Base-by-base conservation (phyloP, 768 basidiomycete genomes). In the Termitomyces sp. region DNA sequence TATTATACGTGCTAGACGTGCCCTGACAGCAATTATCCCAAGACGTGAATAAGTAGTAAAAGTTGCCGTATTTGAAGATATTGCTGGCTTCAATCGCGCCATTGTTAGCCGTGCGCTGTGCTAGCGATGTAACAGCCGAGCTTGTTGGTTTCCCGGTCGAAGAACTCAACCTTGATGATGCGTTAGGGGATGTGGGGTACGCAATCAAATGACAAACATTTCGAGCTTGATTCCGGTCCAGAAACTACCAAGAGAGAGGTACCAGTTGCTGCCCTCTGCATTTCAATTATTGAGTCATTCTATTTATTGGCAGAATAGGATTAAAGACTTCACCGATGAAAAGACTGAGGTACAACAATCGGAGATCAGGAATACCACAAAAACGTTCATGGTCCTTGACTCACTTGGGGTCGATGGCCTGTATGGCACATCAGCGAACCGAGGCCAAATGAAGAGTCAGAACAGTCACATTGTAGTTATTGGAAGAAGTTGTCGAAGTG, bases 1-100 rank as follows among this genome's bases (percentile, higher is more conserved):
- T 87, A 61, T 85, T 87, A 66, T 86, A 86, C 0, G 84, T 86
- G 70, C 82, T 83, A 11, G 70, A 73, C 16, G 76, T 78, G 4
- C 83, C 84, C 24, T 68, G 50, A 69, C 84, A 84, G 70, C 83
- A 85, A 2, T 70, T 71, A 63, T 84, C 84, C 84, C 83, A 85
- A 11, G 79, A 80, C 0, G 79, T 76, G 70, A 86, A 86, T 18
- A 86, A 74, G 64, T 85, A 86, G 70, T 78, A 85, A 65, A 71
- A 84, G 53, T 63, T 75, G 38, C 76, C 75, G 62, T 68, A 67
- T 65, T 82, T 78, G 69, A 72, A 82, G 44, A 84, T 73, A 44
- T 71, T 71, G 55, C 78, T 78, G 20, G 80, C 83, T 66, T 86
- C 84, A 55, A 83, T 77, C 16, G 81, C 82, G 3, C 80, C 80